These are phyloP conservation scores for Rhodotorula sp. DNA, from an alignment of 1,284 basidiomycete genomes.

Conservation along the genomic window DNA sequence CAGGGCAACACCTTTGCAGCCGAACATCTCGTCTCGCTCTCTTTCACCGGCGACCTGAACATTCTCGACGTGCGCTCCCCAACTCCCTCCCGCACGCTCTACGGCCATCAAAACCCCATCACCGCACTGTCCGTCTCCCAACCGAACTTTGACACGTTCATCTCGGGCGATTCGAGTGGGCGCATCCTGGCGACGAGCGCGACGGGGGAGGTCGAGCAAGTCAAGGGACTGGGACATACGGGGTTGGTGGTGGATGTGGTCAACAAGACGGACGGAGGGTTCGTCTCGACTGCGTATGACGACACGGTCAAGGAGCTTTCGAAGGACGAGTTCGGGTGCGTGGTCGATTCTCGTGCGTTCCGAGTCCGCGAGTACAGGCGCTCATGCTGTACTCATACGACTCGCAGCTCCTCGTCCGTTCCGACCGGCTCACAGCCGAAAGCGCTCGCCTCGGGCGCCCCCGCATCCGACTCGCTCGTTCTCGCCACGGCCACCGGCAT, in stretches of 20 bases:
- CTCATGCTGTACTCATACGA: not conserved
- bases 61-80: conserved; percentile 64
- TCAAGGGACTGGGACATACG: conserved; percentile 68
- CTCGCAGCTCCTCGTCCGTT: conserved; percentile 32
- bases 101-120: conserved; percentile 65
- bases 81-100: conserved; percentile 62
- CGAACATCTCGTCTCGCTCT: conserved; percentile 72
- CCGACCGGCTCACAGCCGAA: conserved; percentile 67
- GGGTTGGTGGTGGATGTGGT: conserved; percentile 67
- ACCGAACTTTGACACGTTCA: conserved; percentile 58
- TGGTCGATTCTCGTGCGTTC: conserved; percentile 30
- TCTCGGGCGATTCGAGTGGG: conserved; percentile 80
- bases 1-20: conserved; percentile 76
- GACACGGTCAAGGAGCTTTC: conserved; percentile 62
- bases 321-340: conserved; percentile 60
- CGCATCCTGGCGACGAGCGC: conserved; percentile 57
- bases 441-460: conserved; percentile 62
- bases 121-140: conserved; percentile 56
- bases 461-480: conserved; percentile 53
- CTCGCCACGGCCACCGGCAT: conserved; percentile 59
- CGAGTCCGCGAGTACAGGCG: too few relatives aligned
- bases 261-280: conserved; percentile 47
- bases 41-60: conserved; percentile 56
- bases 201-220: conserved; percentile 39
- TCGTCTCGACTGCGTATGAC: conserved; percentile 74